phyloP scores from a whole-genome alignment of 768 basidiomycete species.

The Tylopilus felleus region DNA sequence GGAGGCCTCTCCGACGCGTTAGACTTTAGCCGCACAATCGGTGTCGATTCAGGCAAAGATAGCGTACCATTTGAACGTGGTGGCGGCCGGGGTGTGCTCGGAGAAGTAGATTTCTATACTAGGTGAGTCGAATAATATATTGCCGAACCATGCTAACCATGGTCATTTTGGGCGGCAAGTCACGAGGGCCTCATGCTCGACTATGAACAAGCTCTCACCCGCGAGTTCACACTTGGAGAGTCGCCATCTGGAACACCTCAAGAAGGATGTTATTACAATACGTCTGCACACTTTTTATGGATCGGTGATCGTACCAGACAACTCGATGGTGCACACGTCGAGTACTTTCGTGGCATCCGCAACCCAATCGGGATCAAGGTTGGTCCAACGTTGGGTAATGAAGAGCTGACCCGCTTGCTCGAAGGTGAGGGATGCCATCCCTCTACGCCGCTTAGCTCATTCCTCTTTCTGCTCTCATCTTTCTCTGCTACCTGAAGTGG shows the following conservation, averaged over 20 bases:
- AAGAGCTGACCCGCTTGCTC: constrained; percentile 73
- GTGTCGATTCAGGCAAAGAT: constrained; percentile 52
- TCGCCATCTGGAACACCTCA: constrained; percentile 12
- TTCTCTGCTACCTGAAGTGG: constrained; percentile 44
- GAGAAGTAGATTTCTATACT: constrained; percentile 92
- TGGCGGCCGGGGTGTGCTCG: constrained; percentile 65
- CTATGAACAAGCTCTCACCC: constrained; percentile 90
- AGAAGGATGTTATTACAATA: constrained; percentile 69
- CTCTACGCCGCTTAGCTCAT: background rate
- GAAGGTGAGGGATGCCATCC: constrained; percentile 51
- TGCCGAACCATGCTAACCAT: background rate
- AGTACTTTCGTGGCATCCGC: constrained; percentile 88
- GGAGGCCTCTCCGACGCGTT: constrained; percentile 85
- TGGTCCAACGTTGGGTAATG: constrained; percentile 79
- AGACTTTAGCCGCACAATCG: constrained; percentile 90
- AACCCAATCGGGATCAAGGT: constrained; percentile 97
- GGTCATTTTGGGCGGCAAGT: constrained; percentile 35
- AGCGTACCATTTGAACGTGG: constrained; percentile 62
- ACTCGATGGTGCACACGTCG: constrained; percentile 89
- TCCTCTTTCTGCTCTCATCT: background rate
- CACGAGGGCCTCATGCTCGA: constrained; percentile 92
- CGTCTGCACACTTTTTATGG: constrained; percentile 94
- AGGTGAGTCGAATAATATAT: constrained; percentile 46
- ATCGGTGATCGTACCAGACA: constrained; percentile 95
- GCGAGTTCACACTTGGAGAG: constrained; percentile 48